Evolutionary conservation across 1,139 yeast genomes (phyloP).

Genomic region (Kluyveromyces marxianus): DNA sequence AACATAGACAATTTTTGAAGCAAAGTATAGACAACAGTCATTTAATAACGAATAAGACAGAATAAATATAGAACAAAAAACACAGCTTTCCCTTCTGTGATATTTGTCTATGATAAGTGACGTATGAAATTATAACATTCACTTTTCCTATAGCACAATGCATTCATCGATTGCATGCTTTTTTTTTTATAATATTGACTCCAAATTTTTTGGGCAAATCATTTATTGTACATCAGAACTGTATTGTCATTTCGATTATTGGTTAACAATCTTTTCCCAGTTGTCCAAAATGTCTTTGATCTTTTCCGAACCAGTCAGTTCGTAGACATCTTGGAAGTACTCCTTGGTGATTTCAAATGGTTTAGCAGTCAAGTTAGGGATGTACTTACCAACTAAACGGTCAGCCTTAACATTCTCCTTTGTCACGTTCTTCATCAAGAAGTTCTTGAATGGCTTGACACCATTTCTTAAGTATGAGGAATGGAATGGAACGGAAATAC

Average conservation of each 20-base stretch:
- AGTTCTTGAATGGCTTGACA: constrained; percentile 97
- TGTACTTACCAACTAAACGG: constrained; percentile 86
- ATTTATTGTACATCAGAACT: neutral
- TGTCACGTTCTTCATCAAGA: constrained; percentile 91
- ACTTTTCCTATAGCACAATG: neutral
- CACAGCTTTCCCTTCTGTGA: constrained; percentile 5
- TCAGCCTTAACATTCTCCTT: constrained; percentile 93
- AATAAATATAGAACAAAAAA: neutral
- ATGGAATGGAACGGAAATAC: constrained; percentile 99
- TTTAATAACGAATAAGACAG: neutral
- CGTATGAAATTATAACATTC: neutral
- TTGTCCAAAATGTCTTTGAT: constrained; percentile 83
- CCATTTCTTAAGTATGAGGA: constrained; percentile 95
- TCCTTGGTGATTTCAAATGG: constrained; percentile 95
- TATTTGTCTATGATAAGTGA: neutral
- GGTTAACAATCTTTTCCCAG: constrained; percentile 72
- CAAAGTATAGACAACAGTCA: no score
- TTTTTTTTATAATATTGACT: no score
- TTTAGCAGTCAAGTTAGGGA: constrained; percentile 97
- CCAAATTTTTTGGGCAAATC: neutral
- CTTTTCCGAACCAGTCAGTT: constrained; percentile 84
- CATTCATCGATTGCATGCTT: no score
- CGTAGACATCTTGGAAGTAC: constrained; percentile 92
- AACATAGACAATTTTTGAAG: no score
- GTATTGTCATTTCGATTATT: neutral